Evolutionary conservation across 169 alveolate species (phyloP), one percentile per base, ranked within the genome.

Genomic region (Plasmodium berghei): DNA sequence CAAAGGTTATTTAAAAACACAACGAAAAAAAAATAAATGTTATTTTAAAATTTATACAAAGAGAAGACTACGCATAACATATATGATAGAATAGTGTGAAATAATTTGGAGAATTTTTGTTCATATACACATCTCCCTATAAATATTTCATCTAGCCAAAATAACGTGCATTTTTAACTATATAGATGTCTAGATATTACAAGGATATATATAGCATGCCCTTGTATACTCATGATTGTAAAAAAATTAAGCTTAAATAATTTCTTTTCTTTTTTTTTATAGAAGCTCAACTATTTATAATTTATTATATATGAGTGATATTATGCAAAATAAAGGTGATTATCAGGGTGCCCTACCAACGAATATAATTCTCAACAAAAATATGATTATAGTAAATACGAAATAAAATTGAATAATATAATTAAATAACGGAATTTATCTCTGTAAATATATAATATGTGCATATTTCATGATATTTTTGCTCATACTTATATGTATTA

Each of bases 281-380:
- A 77, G 89, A 63, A 52, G 54, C 40, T 64, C 74, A 42, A 77
- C 80, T 42, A 67, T 80, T 54, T 56, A 80, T 55, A 80, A 80
- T 80, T 22, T 80, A 48, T 58, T 83, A 55, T 16, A 83, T 18
- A 83, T 67, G 54, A 83, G 90, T 52, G 90, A 83, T 58, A 83
- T 56, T 67, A 83, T 83, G 90, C 83, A 83, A 56, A 83, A 56
- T 83, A 83, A 66, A 61, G 54, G 74, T 34, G 90, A 66, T 58
- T 83, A 83, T 20, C 64, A 67, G 20, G 83, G 55, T 55, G 42
- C 66, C 22, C 48, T 83, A 48, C 55, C 90, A 8, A 34, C 20
- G 20, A 83, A 83, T 45, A 67, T 83, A 83, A 34, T 16, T 18
- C 56, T 83, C 26, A 54, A 83, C 90, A 83, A 67, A 49, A 54